phyloP scores from a whole-genome alignment of 176 grass and related monocot genomes.

The Cenchrus purpureus region DNA sequence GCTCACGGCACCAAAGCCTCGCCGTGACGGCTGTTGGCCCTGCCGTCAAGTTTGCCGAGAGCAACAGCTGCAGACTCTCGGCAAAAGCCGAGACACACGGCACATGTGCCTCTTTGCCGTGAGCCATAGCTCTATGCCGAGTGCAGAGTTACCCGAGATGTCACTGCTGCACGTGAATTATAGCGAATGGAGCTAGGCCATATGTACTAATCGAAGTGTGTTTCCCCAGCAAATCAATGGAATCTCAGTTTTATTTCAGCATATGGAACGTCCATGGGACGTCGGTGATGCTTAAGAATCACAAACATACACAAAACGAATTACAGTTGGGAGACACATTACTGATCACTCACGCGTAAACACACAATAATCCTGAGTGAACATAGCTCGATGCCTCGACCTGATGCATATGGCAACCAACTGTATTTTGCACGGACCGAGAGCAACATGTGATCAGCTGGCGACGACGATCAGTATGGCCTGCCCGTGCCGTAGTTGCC shows the following conservation, averaged over 20 bases:
- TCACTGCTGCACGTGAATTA: no score
- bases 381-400: no score
- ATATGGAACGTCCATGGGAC: neutral
- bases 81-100: no score
- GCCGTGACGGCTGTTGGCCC: no score
- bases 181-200: no score
- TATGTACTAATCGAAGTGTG: no score
- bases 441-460: neutral
- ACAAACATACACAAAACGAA: neutral
- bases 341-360: neutral
- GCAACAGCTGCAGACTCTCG: no score
- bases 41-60: no score
- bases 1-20: no score
- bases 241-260: neutral
- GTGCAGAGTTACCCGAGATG: no score
- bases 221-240: neutral
- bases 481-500: slow-evolving; percentile 56
- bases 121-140: no score
- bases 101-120: no score
- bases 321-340: neutral
- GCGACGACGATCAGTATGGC: slow-evolving; percentile 40
- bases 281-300: neutral
- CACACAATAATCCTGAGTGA: neutral
- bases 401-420: neutral
- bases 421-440: neutral